phyloP scores from a whole-genome alignment of 2,329 filamentous ascomycete genomes.

The Apiospora malaysiana region DNA sequence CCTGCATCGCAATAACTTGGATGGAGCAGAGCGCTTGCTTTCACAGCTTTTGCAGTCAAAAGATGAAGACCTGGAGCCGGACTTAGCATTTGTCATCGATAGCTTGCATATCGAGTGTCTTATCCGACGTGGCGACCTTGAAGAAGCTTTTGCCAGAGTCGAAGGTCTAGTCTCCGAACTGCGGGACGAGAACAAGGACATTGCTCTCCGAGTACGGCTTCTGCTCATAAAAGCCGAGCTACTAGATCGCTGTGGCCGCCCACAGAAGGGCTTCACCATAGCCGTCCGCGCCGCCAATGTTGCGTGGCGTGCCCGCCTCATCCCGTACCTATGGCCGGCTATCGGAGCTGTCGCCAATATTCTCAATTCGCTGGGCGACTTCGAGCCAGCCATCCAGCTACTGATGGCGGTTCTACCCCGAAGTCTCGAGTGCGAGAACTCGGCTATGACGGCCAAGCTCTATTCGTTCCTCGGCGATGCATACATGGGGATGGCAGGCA shows the following conservation, averaged over 20 bases:
- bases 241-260: conserved; percentile 69
- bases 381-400: conserved; percentile 67
- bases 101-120: conserved; percentile 59
- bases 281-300: conserved; percentile 77
- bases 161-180: conserved; percentile 50
- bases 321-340: conserved; percentile 75
- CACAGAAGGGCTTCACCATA: conserved; percentile 78
- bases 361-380: conserved; percentile 73
- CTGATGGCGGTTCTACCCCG: conserved; percentile 76
- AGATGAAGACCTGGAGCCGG: conserved; percentile 56
- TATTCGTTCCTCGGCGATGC: conserved; percentile 78
- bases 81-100: conserved; percentile 57
- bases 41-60: conserved; percentile 59
- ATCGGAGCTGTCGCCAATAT: conserved; percentile 71
- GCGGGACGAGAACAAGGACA: conserved; percentile 53
- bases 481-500: conserved; percentile 76
- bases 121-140: conserved; percentile 52
- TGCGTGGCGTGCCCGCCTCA: conserved; percentile 71
- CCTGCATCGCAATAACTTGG: conserved; percentile 60
- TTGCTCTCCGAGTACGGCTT: conserved; percentile 72
- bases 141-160: conserved; percentile 54
- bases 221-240: conserved; percentile 76
- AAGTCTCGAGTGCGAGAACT: conserved; percentile 73
- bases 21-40: conserved; percentile 57
- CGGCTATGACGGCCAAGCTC: conserved; percentile 65